Conservation (phyloP, 345 rosid species). For the Sisymbrium altissimum region DNA sequence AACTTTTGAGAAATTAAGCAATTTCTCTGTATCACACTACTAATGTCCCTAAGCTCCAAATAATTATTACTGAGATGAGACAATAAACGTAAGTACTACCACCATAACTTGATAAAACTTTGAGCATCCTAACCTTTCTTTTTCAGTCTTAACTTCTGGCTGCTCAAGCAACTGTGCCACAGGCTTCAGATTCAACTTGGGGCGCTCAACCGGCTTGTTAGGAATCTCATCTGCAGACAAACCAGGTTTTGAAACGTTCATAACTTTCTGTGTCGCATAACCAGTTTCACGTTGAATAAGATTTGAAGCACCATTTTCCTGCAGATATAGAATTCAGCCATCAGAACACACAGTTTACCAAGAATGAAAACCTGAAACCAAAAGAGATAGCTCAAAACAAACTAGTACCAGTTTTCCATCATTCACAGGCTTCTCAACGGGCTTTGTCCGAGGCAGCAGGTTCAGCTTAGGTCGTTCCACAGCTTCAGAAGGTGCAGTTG, state of each 20-base stretch:
- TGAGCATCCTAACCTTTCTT: constrained; percentile 49
- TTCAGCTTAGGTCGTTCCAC: constrained; percentile 65
- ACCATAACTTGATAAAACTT: background rate
- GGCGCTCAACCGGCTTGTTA: constrained; percentile 54
- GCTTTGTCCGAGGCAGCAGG: constrained; percentile 64
- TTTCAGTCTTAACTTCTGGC: constrained; percentile 46
- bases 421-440: constrained; percentile 39
- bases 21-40: background rate
- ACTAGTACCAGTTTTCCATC: constrained; percentile 45
- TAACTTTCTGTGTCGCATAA: constrained; percentile 30
- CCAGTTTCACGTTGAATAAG: constrained; percentile 34
- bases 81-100: background rate
- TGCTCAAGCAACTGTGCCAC: constrained; percentile 53
- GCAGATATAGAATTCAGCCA: constrained; percentile 8
- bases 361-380: constrained; percentile 1
- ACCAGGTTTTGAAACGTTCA: constrained; percentile 38
- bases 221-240: constrained; percentile 42
- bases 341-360: constrained; percentile 15
- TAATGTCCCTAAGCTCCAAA: constrained; percentile 4
- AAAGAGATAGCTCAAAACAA: background rate
- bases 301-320: constrained; percentile 31
- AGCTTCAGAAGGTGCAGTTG: constrained; percentile 41
- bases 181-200: constrained; percentile 62
- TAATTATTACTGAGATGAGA: constrained; percentile 1
- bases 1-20: background rate